Conservation (phyloP, 176 grass and related monocot species). For the Bolboschoenus planiculmis region DNA sequence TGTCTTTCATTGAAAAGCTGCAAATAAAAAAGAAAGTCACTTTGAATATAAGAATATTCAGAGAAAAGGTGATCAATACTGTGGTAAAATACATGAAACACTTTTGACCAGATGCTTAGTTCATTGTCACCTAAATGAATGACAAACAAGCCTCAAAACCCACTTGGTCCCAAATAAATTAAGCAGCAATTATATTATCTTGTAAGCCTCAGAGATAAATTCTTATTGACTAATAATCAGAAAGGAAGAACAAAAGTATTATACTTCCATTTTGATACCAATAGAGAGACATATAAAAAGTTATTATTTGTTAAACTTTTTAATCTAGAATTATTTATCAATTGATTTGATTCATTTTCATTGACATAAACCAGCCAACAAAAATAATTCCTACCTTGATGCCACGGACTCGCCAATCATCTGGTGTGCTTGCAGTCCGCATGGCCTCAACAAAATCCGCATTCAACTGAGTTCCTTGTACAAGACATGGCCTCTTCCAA, state of each 20-base stretch:
- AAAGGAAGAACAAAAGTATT: neutral
- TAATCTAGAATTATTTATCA: neutral
- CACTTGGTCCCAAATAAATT: neutral
- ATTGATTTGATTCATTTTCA: neutral
- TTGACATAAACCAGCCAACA: no score
- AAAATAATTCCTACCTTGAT: constrained; percentile 42
- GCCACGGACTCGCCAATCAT: constrained; percentile 73
- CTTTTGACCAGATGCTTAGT: neutral
- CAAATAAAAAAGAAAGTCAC: neutral
- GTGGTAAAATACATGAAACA: no score
- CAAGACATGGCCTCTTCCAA: constrained; percentile 81
- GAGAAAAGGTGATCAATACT: no score
- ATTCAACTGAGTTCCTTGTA: constrained; percentile 60
- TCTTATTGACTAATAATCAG: neutral
- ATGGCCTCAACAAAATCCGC: constrained; percentile 53
- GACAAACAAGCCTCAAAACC: neutral
- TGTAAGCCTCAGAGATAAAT: neutral
- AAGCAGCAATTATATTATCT: neutral
- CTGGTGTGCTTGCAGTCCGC: constrained; percentile 49
- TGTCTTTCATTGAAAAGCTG: constrained; percentile 75
- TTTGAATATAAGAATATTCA: neutral
- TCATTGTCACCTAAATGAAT: neutral
- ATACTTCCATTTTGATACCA: neutral
- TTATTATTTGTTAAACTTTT: no score
- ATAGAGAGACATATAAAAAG: neutral